A percentile compares a stretch with the other conserved stretches of the same genome.
These are phyloP conservation scores for Porphyridium purpureum DNA, from an alignment of 23 red algal species.

Conservation along the genomic window DNA sequence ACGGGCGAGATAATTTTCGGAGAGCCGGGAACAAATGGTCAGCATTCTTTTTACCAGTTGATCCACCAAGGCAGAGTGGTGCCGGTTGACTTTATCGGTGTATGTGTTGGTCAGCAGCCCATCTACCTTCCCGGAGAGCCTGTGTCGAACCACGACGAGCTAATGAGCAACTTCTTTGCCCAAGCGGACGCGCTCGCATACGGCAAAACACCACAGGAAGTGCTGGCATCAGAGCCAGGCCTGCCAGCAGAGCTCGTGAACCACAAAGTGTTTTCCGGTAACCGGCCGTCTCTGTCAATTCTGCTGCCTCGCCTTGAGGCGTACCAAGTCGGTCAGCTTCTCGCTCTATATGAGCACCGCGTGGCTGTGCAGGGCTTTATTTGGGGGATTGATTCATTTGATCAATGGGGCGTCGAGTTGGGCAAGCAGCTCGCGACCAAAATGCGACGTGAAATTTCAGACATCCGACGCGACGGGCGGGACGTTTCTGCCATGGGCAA, in stretches of 20 bases:
- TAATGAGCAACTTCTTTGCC: slow-evolving; percentile 98
- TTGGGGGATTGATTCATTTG: slow-evolving; percentile 97
- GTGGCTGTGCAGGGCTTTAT: slow-evolving; percentile 93
- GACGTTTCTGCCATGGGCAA: no score
- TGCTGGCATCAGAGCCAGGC: slow-evolving; percentile 43
- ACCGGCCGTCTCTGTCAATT: slow-evolving; percentile 57
- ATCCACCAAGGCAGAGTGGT: slow-evolving; percentile 83
- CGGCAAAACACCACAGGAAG: slow-evolving; percentile 78
- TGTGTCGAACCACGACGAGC: slow-evolving; percentile 81
- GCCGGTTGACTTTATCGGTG: slow-evolving; percentile 82
- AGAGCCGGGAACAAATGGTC: slow-evolving; percentile 91
- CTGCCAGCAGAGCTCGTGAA: slow-evolving; percentile 45
- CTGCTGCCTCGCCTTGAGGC: slow-evolving; percentile 56
- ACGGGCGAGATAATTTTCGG: slow-evolving; percentile 81
- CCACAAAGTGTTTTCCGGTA: slow-evolving; percentile 73
- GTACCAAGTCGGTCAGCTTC: slow-evolving; percentile 67
- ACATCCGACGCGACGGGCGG: no score
- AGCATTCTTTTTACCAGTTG: slow-evolving; percentile 98
- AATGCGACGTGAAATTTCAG: no score
- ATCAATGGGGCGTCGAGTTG: slow-evolving; percentile 97
- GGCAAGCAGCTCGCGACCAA: slow-evolving; percentile 88
- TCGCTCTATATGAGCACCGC: slow-evolving; percentile 94
- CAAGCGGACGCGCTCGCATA: slow-evolving; percentile 91
- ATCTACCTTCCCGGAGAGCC: slow-evolving; percentile 62
- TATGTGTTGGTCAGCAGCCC: slow-evolving; percentile 64